These are phyloP conservation scores for Apiotrichum sp. DNA, from an alignment of 1,284 basidiomycete genomes.

Conservation along the genomic window DNA sequence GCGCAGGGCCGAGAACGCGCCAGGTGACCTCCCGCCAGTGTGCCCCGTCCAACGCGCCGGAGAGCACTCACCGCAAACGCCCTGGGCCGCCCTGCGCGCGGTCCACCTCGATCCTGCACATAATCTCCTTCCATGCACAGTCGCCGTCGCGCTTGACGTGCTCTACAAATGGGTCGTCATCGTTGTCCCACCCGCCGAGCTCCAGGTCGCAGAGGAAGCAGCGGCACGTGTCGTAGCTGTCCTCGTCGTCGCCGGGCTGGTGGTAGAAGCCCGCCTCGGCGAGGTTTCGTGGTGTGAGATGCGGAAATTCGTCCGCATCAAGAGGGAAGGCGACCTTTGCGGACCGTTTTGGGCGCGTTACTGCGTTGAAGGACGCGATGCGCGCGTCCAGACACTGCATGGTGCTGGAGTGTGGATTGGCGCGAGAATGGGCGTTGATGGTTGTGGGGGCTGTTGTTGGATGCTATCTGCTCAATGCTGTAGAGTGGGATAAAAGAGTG, in stretches of 20 bases:
- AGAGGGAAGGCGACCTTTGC: conserved; percentile 40
- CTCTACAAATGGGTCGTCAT: conserved; percentile 73
- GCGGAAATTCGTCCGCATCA: conserved; percentile 29
- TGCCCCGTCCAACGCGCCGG: too few species aligned
- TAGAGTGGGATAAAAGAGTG: too few species aligned
- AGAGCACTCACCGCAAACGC: conserved; percentile 5
- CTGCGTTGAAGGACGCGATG: conserved; percentile 28
- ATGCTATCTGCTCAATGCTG: too few species aligned
- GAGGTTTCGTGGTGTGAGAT: conserved; percentile 62
- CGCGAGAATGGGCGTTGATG: not conserved
- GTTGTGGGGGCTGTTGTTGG: too few species aligned
- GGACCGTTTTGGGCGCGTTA: conserved; percentile 23
- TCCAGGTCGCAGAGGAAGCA: conserved; percentile 72
- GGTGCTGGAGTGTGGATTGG: not conserved
- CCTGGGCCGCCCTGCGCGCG: conserved; percentile 15
- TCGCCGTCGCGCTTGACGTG: conserved; percentile 60
- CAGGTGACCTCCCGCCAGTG: too few species aligned
- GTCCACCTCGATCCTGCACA: conserved; percentile 57
- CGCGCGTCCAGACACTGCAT: conserved; percentile 40
- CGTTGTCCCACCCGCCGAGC: conserved; percentile 67
- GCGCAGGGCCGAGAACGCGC: too few species aligned
- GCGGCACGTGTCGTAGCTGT: conserved; percentile 39
- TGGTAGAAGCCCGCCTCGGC: conserved; percentile 79
- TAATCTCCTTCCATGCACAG: conserved; percentile 69
- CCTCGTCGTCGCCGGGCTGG: conserved; percentile 17